phyloP scores from a whole-genome alignment of 805 yeast species.

The Myxozyma sirexii region DNA sequence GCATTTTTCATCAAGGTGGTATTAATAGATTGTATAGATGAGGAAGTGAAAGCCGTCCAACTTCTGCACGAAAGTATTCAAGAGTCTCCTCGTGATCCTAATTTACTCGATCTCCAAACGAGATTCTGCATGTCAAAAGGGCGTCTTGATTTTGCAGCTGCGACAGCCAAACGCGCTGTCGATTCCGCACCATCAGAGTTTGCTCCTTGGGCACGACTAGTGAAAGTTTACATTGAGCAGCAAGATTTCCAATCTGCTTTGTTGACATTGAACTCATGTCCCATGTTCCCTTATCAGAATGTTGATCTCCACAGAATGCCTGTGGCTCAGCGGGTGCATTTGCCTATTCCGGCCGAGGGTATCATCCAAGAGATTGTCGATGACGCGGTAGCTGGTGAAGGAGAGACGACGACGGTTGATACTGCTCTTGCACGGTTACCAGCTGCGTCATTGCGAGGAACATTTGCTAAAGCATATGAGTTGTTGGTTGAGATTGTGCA shows the following conservation, averaged over 20 bases:
- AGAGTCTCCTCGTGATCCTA: constrained; percentile 56
- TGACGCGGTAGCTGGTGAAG: constrained; percentile 35
- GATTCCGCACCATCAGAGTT: constrained; percentile 76
- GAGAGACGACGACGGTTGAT: constrained; percentile 44
- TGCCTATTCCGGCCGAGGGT: constrained; percentile 61
- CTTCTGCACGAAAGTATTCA: constrained; percentile 48
- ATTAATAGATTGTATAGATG: constrained; percentile 41
- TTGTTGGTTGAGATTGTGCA: constrained; percentile 69
- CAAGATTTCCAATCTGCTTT: constrained; percentile 62
- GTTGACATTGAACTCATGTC: constrained; percentile 70
- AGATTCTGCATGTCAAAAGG: constrained; percentile 60
- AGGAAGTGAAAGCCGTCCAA: constrained; percentile 54
- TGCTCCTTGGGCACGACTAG: constrained; percentile 67
- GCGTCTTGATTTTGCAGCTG: constrained; percentile 58
- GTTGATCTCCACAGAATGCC: constrained; percentile 53
- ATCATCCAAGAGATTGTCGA: constrained; percentile 48
- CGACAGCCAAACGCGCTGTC: constrained; percentile 62
- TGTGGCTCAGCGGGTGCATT: constrained; percentile 48
- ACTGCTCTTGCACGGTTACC: constrained; percentile 55
- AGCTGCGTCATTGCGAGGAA: constrained; percentile 54
- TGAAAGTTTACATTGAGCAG: constrained; percentile 59
- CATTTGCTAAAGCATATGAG: constrained; percentile 65
- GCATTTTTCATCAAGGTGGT: constrained; percentile 40
- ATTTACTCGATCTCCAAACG: constrained; percentile 63
- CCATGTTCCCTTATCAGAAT: constrained; percentile 58